Evolutionary conservation across 1,139 yeast species (phyloP), one percentile per base, ranked within the genome.

Genomic region (Zygosaccharomyces sapae): DNA sequence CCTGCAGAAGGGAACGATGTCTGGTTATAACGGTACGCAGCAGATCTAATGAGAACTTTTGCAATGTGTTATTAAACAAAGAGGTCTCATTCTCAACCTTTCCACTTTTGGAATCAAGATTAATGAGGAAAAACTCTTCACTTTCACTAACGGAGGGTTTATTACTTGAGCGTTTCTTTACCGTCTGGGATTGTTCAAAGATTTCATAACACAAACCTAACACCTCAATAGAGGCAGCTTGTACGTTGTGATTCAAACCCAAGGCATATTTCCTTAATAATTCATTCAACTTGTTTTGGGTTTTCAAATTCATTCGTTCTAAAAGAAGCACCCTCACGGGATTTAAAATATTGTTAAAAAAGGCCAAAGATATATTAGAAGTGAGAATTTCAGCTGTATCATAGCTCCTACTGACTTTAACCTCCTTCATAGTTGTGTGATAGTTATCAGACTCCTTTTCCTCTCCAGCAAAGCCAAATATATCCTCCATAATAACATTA

Each of bases 401-500:
- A 63, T 73, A 86, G 72, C 96, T 85, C 68, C 87, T 89, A 61
- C 87, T 87, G 57, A 81, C 83, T 61, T 87, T 89, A 36, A 92
- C 94, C 71, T 92, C 98, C 58, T 86, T 87, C 83, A 89, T 86
- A 53, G 83, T 83, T 43, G 88, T 83, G 44, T 79, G 79, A 61
- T 92, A 92, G 24, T 90, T 96, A 53, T 89, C 97, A 13, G 94
- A 90, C 56, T 92, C 98, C 64, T 94, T 92, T 62, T 92, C 98
- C 61, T 84, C 84, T 33, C 97, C 96, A 7, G 96, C 88, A 4
- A 85, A 79, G 13, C 98, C 99, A 67, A 92, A 90, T 2, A 81
- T 78, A 61, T 92, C 97, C 62, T 89, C 96, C 96, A 92, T 90
- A 31, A 90, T 76, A 33, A 89, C 73, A 24, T 79, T 82, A 53